Evolutionary conservation across 257 asterid species (phyloP).

Genomic region (Solanum paucissectum): DNA sequence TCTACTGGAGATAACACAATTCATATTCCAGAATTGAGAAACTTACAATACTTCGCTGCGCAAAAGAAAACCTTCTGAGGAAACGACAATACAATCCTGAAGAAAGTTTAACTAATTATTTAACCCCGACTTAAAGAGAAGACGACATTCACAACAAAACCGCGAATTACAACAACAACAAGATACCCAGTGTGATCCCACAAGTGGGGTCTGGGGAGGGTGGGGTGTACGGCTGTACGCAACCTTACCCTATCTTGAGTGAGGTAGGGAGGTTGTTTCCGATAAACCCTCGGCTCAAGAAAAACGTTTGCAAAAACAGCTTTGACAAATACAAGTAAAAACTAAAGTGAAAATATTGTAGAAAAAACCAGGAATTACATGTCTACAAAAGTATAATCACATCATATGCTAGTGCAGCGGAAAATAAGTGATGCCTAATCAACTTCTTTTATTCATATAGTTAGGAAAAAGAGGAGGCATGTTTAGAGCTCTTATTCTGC

Average conservation of each 20-base stretch:
- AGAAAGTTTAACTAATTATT: not conserved
- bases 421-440: not conserved
- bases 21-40: not conserved
- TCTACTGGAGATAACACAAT: not conserved
- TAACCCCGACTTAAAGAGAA: not conserved
- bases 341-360: not conserved
- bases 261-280: not conserved
- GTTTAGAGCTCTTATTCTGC: not conserved
- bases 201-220: not conserved
- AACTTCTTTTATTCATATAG: not conserved
- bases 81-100: slow-evolving; percentile 29
- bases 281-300: not conserved
- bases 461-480: not conserved
- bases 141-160: not conserved
- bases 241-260: not conserved
- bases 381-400: not conserved
- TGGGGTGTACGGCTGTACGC: not conserved
- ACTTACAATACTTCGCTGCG: slow-evolving; percentile 52
- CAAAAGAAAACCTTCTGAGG: slow-evolving; percentile 46
- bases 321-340: not conserved
- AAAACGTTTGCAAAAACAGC: not conserved
- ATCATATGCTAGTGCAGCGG: not conserved
- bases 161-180: not conserved
- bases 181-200: not conserved
- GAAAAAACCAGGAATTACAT: not conserved